Evolutionary conservation across 768 basidiomycete species (phyloP).

Genomic region (Boletus huronensis): DNA sequence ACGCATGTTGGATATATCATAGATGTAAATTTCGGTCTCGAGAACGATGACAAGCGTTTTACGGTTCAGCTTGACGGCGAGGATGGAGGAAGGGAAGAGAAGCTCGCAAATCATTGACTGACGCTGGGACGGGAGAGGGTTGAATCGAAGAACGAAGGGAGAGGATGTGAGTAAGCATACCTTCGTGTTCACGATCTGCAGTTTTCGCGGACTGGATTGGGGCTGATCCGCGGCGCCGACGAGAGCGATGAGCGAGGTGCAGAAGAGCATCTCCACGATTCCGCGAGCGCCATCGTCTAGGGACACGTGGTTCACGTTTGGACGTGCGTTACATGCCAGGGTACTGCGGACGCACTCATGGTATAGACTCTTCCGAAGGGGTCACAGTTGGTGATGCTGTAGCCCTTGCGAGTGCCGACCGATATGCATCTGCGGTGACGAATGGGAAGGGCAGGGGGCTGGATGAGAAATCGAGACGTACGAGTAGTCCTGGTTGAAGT

Average conservation of each 20-base stretch:
- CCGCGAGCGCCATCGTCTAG: conserved; percentile 90
- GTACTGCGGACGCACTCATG: conserved; percentile 65
- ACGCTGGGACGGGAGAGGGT: conserved; percentile 46
- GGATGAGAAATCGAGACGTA: conserved; percentile 34
- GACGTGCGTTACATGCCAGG: not conserved
- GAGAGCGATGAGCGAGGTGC: conserved; percentile 94
- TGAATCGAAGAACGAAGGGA: conserved; percentile 2
- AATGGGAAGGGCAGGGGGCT: conserved; percentile 1
- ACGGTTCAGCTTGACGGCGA: conserved; percentile 96
- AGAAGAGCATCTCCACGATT: conserved; percentile 99
- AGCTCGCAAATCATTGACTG: conserved; percentile 99
- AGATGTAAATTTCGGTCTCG: conserved; percentile 97
- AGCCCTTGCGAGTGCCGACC: conserved; percentile 92
- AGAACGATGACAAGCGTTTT: conserved; percentile 95
- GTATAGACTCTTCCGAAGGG: conserved; percentile 96
- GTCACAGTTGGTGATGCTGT: conserved; percentile 96
- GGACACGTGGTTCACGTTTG: not conserved
- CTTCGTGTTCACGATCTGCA: conserved; percentile 99
- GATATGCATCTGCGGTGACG: conserved; percentile 67
- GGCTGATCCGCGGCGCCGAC: conserved; percentile 96
- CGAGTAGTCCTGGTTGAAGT: conserved; percentile 99
- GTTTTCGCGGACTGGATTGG: conserved; percentile 82
- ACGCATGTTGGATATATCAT: conserved; percentile 98
- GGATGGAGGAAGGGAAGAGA: conserved; percentile 92
- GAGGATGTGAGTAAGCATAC: conserved; percentile 39